Base-by-base conservation (phyloP, 768 basidiomycete genomes). In the Rhodotorula diobovata region DNA sequence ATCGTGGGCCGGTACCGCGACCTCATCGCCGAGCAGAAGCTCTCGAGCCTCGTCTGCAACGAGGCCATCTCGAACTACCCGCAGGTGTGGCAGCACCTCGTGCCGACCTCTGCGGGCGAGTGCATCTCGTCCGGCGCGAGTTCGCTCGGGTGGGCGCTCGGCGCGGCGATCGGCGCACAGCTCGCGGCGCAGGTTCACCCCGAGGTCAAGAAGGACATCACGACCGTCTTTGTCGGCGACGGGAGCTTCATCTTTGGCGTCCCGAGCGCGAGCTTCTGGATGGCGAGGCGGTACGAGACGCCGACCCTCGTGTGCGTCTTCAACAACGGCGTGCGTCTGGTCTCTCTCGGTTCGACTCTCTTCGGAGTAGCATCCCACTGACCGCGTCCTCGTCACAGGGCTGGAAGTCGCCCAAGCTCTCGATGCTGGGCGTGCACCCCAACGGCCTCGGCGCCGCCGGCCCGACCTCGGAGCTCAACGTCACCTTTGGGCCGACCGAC, bases 241-340 rank as follows among this genome's bases (percentile, higher is more conserved):
- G 89, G 89, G 0, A 85, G 85, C 12, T 90, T 83, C 74, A 76
- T 89, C 77, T 90, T 89, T 74, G 84, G 86, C 0, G 85, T 87
- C 0, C 89, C 89, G 0, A 83, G 84, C 43, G 84, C 87, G 1
- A 85, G 85, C 2, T 90, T 84, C 79, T 90, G 89, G 89, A 89
- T 89, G 79, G 88, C 89, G 1, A 83, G 85, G 74, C 83, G 83
- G 57, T 90, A 90, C 77, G 79, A 86, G 43, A 87, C 88, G 34
- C 41, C 41, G 41, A 43, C 41, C 14, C 41, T 43, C 11, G 41
- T 43, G 88, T 89, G 66, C 68, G 84, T 78, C 32, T 32, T 4
- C 25, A 21, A 21, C 25, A 21, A 18, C 11, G 53, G 16, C 20
- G 53, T 34, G 30, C 57, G 58, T 51, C 65, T 32, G n/a, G n/a